These are phyloP conservation scores for Entomortierella beljakovae DNA, from an alignment of 192 early-diverging fungal species.

Conservation along the genomic window DNA sequence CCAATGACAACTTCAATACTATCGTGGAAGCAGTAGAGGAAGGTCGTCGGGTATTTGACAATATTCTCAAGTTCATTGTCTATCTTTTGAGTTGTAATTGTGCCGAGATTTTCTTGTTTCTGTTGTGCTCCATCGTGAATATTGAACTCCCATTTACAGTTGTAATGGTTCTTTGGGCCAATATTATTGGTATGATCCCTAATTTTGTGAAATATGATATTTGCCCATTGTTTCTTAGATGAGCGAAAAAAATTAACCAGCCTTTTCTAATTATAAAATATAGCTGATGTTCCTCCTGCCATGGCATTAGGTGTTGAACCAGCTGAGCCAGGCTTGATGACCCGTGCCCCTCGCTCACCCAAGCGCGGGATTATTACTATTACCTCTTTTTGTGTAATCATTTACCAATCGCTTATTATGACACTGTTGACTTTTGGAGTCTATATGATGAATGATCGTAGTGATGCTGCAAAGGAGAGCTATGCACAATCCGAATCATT, in stretches of 20 bases:
- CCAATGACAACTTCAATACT: conserved; percentile 95
- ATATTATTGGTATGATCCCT: conserved; percentile 78
- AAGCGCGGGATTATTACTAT: conserved; percentile 77
- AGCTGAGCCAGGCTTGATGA: conserved; percentile 86
- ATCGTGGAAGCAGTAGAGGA: conserved; percentile 93
- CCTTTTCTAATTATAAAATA: neutral
- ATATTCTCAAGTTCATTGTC: conserved; percentile 97
- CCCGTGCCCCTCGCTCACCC: conserved; percentile 80
- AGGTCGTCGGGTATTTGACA: conserved; percentile 95
- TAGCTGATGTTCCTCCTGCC: conserved; percentile 94
- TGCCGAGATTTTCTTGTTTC: conserved; percentile 91
- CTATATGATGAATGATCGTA: conserved; percentile 62
- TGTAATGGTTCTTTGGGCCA: conserved; percentile 95
- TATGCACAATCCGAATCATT: conserved; percentile 70
- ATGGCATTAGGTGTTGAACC: conserved; percentile 93
- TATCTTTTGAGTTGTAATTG: conserved; percentile 93
- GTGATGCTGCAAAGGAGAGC: conserved; percentile 18
- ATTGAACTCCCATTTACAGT: conserved; percentile 86
- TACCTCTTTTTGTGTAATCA: conserved; percentile 59
- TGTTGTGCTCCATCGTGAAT: conserved; percentile 79
- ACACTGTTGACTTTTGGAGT: conserved; percentile 70
- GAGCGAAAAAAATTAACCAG: neutral
- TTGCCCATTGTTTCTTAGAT: neutral
- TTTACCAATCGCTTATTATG: conserved; percentile 78
- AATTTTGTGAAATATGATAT: neutral